phyloP scores from a whole-genome alignment of 768 basidiomycete species.

The Russula brevipes region DNA sequence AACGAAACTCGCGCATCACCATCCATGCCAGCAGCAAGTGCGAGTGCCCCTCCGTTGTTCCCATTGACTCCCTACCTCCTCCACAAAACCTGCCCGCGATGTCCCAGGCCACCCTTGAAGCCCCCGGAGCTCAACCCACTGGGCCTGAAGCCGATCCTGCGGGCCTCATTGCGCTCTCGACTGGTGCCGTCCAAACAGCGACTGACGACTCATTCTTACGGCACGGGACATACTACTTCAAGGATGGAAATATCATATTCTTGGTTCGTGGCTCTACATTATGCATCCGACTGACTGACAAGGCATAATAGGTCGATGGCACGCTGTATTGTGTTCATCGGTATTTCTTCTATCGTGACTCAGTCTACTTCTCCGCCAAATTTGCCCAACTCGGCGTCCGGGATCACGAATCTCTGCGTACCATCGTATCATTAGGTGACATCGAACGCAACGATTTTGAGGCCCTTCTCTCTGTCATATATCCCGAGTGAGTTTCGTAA shows the following conservation, averaged over 20 bases:
- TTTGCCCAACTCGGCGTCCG: slow-evolving; percentile 6
- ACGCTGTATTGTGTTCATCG: slow-evolving; percentile 19
- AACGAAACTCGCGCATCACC: slow-evolving; percentile 1
- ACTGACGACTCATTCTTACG: slow-evolving; percentile 1
- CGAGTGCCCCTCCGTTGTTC: background rate
- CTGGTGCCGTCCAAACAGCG: background rate
- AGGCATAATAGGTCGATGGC: slow-evolving; percentile 18
- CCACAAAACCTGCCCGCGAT: background rate
- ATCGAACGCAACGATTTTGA: slow-evolving; percentile 19
- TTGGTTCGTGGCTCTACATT: background rate
- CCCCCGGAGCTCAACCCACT: background rate
- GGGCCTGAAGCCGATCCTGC: background rate
- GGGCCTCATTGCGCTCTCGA: background rate
- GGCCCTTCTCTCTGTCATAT: slow-evolving; percentile 23
- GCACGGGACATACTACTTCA: slow-evolving; percentile 17
- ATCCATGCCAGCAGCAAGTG: background rate
- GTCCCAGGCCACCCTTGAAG: background rate
- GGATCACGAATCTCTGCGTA: slow-evolving; percentile 11
- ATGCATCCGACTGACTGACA: background rate
- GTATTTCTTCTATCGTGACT: slow-evolving; percentile 25
- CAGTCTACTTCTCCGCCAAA: slow-evolving; percentile 15
- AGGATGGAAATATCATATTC: slow-evolving; percentile 22
- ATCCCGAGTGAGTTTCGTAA: slow-evolving; percentile 18
- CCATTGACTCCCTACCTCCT: slow-evolving; percentile 9
- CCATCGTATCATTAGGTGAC: slow-evolving; percentile 3